Base-by-base conservation (phyloP, 2,329 filamentous ascomycete genomes). In the Claviceps capensis region DNA sequence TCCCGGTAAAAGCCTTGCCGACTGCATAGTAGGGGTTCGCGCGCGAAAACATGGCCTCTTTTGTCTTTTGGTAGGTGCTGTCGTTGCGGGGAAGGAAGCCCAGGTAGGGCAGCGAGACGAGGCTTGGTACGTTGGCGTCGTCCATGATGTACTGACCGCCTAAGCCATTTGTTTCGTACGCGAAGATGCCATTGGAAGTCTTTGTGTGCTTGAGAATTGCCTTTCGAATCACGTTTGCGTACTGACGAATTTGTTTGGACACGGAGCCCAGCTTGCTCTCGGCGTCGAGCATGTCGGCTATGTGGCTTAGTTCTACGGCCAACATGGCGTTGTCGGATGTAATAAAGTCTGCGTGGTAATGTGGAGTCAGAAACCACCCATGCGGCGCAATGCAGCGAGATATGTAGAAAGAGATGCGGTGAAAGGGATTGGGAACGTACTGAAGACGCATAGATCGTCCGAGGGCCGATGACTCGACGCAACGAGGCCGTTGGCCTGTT, bases 401-500 rank as follows among this genome's bases (percentile, higher is more conserved):
- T 30, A 4, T 30, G 2, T 30, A 4, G 5, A 17, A 30, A 11
- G 19, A 22, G 19, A 23, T 19, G 30, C 30, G 5, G 22, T 14
- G 42, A 43, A 4, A 30, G 7, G 42, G 17, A 19, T 19, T 19
- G 17, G 17, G 2, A 11, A 55, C 59, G 48, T 45, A 61, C 59
- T 60, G 57, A 88, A 81, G 49, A 87, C 88, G 1, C 85, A 87
- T 7, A 87, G 80, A 64, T 95, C 88, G 64, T 94, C 88, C 52
- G 84, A 88, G 0, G 88, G 88, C 1, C 88, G 77, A 70, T 93
- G 93, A 1, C 86, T 86, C 50, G 83, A 87, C 51, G 87, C 79
- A 46, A 93, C 78, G 52, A 94, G 77, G 0, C 86, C 86, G 2
- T 88, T 91, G 37, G 77, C 79, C 54, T 81, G 82, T 13, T 90